Conservation (phyloP, 768 basidiomycete species). For the Boletellus ananiceps region DNA sequence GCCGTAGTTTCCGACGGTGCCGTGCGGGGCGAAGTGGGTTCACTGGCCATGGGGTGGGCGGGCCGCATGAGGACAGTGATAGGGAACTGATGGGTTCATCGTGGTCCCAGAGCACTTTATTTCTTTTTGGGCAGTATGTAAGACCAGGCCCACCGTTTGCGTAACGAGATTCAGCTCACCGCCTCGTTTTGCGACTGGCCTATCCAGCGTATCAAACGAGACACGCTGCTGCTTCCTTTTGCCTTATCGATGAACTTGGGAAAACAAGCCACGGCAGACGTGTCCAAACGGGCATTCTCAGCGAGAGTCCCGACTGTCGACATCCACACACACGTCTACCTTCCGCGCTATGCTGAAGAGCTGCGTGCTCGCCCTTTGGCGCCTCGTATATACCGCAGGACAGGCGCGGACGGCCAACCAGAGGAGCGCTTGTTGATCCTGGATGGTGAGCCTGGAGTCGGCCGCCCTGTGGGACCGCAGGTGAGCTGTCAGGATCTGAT, state of each 20-base stretch:
- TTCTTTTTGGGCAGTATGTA: slow-evolving; percentile 14
- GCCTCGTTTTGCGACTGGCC: slow-evolving; percentile 5
- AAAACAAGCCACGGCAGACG: slow-evolving; percentile 23
- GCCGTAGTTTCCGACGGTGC: slow-evolving; percentile 3
- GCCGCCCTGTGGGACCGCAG: slow-evolving; percentile 78
- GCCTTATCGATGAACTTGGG: slow-evolving; percentile 28
- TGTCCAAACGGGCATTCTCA: slow-evolving; percentile 19
- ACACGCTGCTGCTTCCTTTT: slow-evolving; percentile 8
- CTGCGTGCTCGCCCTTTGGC: slow-evolving; percentile 59
- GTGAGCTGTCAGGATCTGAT: slow-evolving; percentile 26
- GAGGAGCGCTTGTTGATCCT: slow-evolving; percentile 76
- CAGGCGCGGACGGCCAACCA: slow-evolving; percentile 37
- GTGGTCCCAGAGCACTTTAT: neutral
- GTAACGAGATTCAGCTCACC: slow-evolving; percentile 17
- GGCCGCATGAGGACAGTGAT: slow-evolving; percentile 2
- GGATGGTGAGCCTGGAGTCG: slow-evolving; percentile 74
- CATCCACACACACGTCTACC: slow-evolving; percentile 83
- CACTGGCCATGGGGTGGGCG: neutral
- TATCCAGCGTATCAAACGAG: neutral
- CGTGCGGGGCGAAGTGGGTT: neutral
- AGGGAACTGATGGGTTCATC: slow-evolving; percentile 9
- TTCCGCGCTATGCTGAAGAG: slow-evolving; percentile 71
- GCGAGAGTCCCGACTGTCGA: slow-evolving; percentile 54
- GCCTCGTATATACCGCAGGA: slow-evolving; percentile 59
- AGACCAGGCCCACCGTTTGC: slow-evolving; percentile 4